Conservation (phyloP, 2,329 filamentous ascomycete genomes). For the Corinectria fuckeliana region DNA sequence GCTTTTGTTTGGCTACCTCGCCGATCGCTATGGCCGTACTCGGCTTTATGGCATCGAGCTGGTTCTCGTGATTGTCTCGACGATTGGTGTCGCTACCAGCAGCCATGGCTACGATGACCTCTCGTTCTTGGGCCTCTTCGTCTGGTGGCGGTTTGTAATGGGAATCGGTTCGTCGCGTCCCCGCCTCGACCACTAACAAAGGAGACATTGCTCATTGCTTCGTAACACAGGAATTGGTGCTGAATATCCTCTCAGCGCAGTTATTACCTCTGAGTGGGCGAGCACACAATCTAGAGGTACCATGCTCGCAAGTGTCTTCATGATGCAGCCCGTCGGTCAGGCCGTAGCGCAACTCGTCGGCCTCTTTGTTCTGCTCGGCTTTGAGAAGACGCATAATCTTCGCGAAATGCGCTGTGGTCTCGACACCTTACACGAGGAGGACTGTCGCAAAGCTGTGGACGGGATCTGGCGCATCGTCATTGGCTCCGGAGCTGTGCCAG, state of each 20-base stretch:
- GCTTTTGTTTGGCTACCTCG: constrained; percentile 59
- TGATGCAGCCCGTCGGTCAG: constrained; percentile 73
- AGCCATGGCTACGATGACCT: constrained; percentile 57
- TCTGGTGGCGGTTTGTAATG: constrained; percentile 63
- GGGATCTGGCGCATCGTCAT: constrained; percentile 72
- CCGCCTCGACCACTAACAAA: not conserved
- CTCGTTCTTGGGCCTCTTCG: constrained; percentile 57
- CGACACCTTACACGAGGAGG: constrained; percentile 50
- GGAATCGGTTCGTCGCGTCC: constrained; percentile 50
- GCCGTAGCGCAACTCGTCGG: constrained; percentile 69
- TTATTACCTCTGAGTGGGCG: constrained; percentile 72
- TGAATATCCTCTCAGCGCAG: constrained; percentile 70
- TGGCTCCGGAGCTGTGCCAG: constrained; percentile 69
- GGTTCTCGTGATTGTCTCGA: constrained; percentile 62
- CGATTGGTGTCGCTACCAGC: constrained; percentile 62
- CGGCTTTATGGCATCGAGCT: constrained; percentile 63
- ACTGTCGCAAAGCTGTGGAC: constrained; percentile 58
- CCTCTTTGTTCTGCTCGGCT: constrained; percentile 57
- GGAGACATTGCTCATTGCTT: constrained; percentile 17
- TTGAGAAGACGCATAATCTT: constrained; percentile 50
- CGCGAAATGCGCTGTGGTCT: constrained; percentile 56
- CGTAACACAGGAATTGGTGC: constrained; percentile 62
- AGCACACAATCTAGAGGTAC: constrained; percentile 68
- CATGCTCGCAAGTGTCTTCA: constrained; percentile 72
- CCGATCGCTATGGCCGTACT: constrained; percentile 61